Conservation (phyloP, 2,329 filamentous ascomycete species). For the Pseudodiploospora longispora region DNA sequence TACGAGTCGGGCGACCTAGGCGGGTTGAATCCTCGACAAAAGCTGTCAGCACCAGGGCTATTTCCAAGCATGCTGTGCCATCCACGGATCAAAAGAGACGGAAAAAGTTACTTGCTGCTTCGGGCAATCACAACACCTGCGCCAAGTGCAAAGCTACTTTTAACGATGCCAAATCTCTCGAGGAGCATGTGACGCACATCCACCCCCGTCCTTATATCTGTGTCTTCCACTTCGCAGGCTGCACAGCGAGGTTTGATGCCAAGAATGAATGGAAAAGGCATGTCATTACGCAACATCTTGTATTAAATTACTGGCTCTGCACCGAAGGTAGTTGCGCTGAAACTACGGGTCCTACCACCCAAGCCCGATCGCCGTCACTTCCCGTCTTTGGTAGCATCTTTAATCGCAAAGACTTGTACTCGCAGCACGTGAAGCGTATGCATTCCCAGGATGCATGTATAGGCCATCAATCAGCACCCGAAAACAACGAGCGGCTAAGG, state of each 20-base stretch:
- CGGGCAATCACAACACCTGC: conserved; percentile 8
- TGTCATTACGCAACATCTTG: conserved; percentile 70
- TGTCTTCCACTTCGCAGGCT: conserved; percentile 72
- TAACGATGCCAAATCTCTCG: conserved; percentile 35
- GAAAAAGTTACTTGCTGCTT: no score
- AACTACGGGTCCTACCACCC: conserved; percentile 16
- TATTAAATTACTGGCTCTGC: conserved; percentile 68
- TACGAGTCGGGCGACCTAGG: no score
- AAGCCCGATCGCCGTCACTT: conserved; percentile 8
- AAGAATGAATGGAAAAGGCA: conserved; percentile 98
- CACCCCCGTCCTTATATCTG: conserved; percentile 63
- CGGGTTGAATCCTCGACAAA: no score
- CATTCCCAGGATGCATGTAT: conserved; percentile 43
- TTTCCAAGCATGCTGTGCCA: no score
- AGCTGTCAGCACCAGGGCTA: no score
- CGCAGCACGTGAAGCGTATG: conserved; percentile 81
- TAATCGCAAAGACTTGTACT: conserved; percentile 88
- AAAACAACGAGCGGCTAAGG: conserved; percentile 48
- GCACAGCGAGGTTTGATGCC: conserved; percentile 59
- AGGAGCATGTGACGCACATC: conserved; percentile 30
- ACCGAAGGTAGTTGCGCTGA: conserved; percentile 49
- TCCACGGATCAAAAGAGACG: no score
- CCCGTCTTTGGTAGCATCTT: conserved; percentile 57
- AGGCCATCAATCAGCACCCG: conserved; percentile 29
- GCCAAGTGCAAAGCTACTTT: conserved; percentile 24